phyloP scores from a whole-genome alignment of 495 filamentous ascomycete species.

The Neurospora sp. region DNA sequence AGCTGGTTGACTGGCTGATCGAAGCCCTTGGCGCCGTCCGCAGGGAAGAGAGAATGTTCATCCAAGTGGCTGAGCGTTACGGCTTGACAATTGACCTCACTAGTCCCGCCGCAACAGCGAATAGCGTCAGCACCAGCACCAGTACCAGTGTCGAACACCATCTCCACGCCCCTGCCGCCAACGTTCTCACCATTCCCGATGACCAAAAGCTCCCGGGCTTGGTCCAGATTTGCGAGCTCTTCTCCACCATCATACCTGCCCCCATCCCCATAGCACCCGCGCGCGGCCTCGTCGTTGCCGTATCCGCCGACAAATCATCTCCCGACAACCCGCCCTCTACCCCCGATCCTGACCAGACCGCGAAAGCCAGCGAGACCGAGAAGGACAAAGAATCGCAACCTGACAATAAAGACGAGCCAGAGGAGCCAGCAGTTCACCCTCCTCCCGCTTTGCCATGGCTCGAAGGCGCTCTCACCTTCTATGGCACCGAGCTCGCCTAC shows the following conservation, averaged over 20 bases:
- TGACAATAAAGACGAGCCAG: neutral
- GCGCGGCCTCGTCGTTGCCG: neutral
- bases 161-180: neutral
- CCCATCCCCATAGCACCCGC: conserved; percentile 1
- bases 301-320: neutral
- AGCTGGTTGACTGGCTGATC: conserved; percentile 50
- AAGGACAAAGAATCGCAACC: neutral
- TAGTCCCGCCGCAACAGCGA: neutral
- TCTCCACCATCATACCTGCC: conserved; percentile 13
- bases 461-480: conserved; percentile 60
- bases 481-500: conserved; percentile 62
- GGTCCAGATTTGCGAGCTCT: conserved; percentile 26
- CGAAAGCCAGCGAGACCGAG: neutral
- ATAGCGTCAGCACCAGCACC: conserved; percentile 11
- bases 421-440: neutral
- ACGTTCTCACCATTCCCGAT: conserved; percentile 8
- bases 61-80: conserved; percentile 52
- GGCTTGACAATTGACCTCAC: conserved; percentile 40
- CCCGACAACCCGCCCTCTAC: conserved; percentile 1
- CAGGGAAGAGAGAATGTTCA: conserved; percentile 59
- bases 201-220: conserved; percentile 18
- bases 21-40: conserved; percentile 54
- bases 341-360: neutral
- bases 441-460: conserved; percentile 26
- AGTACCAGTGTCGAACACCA: conserved; percentile 15